Percentiles rank a stretch among this genome's conserved stretches.
phyloP scores from a whole-genome alignment of 768 basidiomycete genomes.

The Kwoniella bestiolae region DNA sequence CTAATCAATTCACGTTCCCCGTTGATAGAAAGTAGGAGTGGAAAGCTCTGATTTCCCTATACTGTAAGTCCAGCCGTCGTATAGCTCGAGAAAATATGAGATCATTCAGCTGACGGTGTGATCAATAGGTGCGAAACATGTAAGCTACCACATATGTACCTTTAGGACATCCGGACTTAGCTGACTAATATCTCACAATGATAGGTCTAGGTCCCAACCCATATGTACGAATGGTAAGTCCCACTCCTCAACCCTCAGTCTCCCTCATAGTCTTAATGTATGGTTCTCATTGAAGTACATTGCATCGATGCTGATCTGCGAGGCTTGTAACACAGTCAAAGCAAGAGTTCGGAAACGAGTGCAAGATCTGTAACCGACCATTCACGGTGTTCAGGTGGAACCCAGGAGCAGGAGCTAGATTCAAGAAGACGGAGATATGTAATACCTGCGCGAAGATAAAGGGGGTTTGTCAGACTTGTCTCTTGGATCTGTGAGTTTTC shows the following conservation, averaged over 20 bases:
- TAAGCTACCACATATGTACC: conserved; percentile 17
- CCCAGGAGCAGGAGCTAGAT: conserved; percentile 87
- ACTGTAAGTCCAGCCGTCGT: conserved; percentile 40
- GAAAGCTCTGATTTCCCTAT: conserved; percentile 57
- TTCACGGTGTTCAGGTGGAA: conserved; percentile 99
- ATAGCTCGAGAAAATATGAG: background rate
- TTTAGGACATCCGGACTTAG: background rate
- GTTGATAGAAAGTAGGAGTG: conserved; percentile 57
- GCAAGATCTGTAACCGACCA: conserved; percentile 95
- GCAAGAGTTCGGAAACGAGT: conserved; percentile 93
- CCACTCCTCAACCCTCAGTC: no score
- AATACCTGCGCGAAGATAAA: conserved; percentile 87
- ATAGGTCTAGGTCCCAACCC: conserved; percentile 85
- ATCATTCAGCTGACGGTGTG: background rate
- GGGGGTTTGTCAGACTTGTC: conserved; percentile 88
- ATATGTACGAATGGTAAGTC: conserved; percentile 87
- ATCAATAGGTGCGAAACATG: conserved; percentile 55
- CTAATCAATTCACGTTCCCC: no score
- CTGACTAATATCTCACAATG: conserved; percentile 2
- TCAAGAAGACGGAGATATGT: conserved; percentile 95
- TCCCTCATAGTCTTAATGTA: no score
- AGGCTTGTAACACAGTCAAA: conserved; percentile 83
- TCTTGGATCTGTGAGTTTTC: conserved; percentile 72
- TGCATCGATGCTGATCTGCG: no score
- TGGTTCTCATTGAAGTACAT: no score